Evolutionary conservation across 2,329 filamentous ascomycete genomes (phyloP), one percentile per base, ranked within the genome.

Genomic region (Botrytis porri): DNA sequence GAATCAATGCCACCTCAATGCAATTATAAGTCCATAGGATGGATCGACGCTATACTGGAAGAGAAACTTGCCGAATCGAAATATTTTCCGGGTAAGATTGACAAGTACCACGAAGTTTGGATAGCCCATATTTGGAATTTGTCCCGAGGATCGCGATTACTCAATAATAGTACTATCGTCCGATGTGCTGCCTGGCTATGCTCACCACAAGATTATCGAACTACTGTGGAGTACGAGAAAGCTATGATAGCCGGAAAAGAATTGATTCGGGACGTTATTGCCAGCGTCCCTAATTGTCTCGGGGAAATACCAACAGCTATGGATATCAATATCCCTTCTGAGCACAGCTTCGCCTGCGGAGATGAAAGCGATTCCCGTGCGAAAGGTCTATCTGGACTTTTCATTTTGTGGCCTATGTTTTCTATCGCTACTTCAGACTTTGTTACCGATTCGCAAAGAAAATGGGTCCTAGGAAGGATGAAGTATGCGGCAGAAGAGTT

Each of bases 181-280:
- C 86, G 88, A 12, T 89, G 88, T 76, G 84, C 85, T 4, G 88
- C 88, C 7, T 90, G 88, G 88, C 82, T 88, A 32, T 87, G 86
- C 77, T 82, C 85, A n/a, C 87, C 87, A 0, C 83, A 86, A 20
- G 88, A 90, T 80, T 90, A 90, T 78, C 84, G 88, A 71, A 88
- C 87, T 4, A 89, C 88, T 9, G 84, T 86, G 39, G 87, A 90
- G 79, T 90, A 90, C 76, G 85, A 86, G n/a, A 85, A 85, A 0
- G 87, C 87, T 3, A 84, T 85, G 25, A 81, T 84, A 45, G 84
- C 83, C 2, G 88, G 85, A 70, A 83, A 83, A 57, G 84, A 86
- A 45, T 84, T 83, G 70, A 88, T 90, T 75, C 84, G 85, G 9
- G 88, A 90, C 73, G 85, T 90, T 54, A 84, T 90, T 71, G 86